Percentiles rank a stretch among this genome's conserved stretches.
phyloP scores from a whole-genome alignment of 176 grass and related monocot genomes.

The Phoenix dactylifera region DNA sequence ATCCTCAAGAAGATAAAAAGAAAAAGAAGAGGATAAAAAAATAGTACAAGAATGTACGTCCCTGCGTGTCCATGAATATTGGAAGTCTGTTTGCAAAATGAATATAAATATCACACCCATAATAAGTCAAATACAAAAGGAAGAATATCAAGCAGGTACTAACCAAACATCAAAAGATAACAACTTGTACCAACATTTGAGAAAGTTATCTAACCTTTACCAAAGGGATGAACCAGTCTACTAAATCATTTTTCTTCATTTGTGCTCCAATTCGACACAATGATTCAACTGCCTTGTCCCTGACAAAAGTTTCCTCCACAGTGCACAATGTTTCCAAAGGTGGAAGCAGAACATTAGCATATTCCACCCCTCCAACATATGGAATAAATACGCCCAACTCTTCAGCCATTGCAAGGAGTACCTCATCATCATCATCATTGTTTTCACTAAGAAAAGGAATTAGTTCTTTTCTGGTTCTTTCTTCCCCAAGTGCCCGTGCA shows the following conservation, averaged over 20 bases:
- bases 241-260: conserved; percentile 80
- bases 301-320: conserved; percentile 87
- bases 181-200: too few relatives aligned
- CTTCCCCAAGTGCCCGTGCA: conserved; percentile 84
- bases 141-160: too few relatives aligned
- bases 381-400: conserved; percentile 91
- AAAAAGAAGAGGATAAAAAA: too few relatives aligned
- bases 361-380: conserved; percentile 86
- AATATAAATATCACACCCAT: too few relatives aligned
- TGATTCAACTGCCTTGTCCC: conserved; percentile 92
- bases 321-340: conserved; percentile 82
- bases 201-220: conserved; percentile 45
- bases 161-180: too few relatives aligned
- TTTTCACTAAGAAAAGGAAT: conserved; percentile 97
- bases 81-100: too few relatives aligned
- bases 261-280: conserved; percentile 89
- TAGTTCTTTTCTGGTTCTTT: conserved; percentile 87
- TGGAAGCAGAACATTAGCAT: conserved; percentile 73
- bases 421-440: conserved; percentile 95
- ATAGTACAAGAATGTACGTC: too few relatives aligned
- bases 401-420: conserved; percentile 95
- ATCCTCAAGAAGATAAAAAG: too few relatives aligned
- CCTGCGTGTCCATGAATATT: too few relatives aligned
- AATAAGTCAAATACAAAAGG: too few relatives aligned
- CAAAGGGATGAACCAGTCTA: conserved; percentile 60